A percentile compares a stretch with the other conserved stretches of the same genome.
Evolutionary conservation across 192 early-diverging fungal species (phyloP).

Genomic region (Podila clonocystis): DNA sequence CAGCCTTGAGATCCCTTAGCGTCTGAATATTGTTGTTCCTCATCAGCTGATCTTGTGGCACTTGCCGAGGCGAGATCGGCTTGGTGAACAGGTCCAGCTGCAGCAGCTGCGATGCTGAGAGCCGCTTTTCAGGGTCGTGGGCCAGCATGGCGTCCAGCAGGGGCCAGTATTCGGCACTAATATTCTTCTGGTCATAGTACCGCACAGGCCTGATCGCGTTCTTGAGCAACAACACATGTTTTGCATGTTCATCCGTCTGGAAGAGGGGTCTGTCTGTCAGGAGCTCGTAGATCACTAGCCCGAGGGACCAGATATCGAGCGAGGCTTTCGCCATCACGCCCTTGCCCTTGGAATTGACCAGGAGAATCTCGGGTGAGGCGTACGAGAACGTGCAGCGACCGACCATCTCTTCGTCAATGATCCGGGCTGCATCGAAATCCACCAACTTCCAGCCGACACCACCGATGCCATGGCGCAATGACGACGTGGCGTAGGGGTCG

Average conservation of each 20-base stretch:
- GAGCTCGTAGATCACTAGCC: slow-evolving; percentile 56
- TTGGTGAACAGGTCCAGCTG: slow-evolving; percentile 31
- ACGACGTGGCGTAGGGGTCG: slow-evolving; percentile 30
- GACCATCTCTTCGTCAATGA: slow-evolving; percentile 60
- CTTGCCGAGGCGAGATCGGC: slow-evolving; percentile 4
- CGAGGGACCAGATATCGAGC: slow-evolving; percentile 60
- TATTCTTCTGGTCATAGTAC: slow-evolving; percentile 30
- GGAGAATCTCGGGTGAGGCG: slow-evolving; percentile 54
- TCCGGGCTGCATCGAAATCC: slow-evolving; percentile 62
- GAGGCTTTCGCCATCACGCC: slow-evolving; percentile 51
- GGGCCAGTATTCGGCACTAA: slow-evolving; percentile 9
- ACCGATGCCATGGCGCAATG: background rate
- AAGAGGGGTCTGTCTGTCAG: slow-evolving; percentile 41
- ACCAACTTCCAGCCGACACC: slow-evolving; percentile 56
- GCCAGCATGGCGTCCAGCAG: slow-evolving; percentile 38
- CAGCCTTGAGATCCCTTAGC: slow-evolving; percentile 26
- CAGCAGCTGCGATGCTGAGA: slow-evolving; percentile 26
- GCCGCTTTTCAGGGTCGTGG: slow-evolving; percentile 24
- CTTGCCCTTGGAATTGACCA: slow-evolving; percentile 40
- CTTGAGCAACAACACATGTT: slow-evolving; percentile 9
- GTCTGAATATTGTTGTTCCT: slow-evolving; percentile 39
- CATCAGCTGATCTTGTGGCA: slow-evolving; percentile 19
- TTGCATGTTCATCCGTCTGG: slow-evolving; percentile 38
- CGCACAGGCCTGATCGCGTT: slow-evolving; percentile 12
- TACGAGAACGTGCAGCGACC: slow-evolving; percentile 60